Conservation (phyloP, 2,329 filamentous ascomycete species). For the Penicillium sp. region DNA sequence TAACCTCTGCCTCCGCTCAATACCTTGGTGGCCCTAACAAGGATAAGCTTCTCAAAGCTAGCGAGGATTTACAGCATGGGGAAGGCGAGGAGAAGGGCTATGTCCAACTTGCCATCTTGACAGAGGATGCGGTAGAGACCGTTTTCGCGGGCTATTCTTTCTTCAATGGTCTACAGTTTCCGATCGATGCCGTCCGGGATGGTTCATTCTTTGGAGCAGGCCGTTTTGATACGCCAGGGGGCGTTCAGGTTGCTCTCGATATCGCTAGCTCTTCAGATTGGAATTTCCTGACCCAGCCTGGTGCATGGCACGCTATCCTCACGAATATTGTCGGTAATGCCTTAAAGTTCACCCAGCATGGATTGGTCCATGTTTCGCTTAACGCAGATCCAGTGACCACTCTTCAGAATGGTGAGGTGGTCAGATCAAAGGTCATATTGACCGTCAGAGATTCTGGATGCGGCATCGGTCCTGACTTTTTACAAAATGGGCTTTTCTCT, state of each 20-base stretch:
- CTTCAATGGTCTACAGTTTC: not conserved
- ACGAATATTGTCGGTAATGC: conserved; percentile 24
- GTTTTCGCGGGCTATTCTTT: conserved; percentile 21
- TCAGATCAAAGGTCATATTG: conserved; percentile 20
- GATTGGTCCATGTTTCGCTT: conserved; percentile 9
- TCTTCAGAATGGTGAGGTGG: not conserved
- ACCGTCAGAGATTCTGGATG: conserved; percentile 36
- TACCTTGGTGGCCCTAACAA: not conserved
- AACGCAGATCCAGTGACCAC: not conserved
- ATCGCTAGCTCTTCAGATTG: conserved; percentile 10
- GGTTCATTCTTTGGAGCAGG: no score
- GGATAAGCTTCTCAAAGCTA: not conserved
- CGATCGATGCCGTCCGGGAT: no score
- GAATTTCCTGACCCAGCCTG: conserved; percentile 15
- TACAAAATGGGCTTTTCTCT: conserved; percentile 48
- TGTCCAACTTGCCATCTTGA: conserved; percentile 14
- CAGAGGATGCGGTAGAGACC: conserved; percentile 19
- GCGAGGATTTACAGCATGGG: no score
- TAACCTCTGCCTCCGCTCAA: not conserved
- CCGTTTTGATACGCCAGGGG: not conserved
- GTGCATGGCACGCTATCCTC: conserved; percentile 18
- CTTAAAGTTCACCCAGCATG: conserved; percentile 19
- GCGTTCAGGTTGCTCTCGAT: conserved; percentile 12
- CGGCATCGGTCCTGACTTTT: conserved; percentile 32
- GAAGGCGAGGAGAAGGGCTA: no score